A percentile compares a stretch with the other conserved stretches of the same genome.
These are phyloP conservation scores for Plasmodium cynomolgi DNA, from an alignment of 169 alveolate genomes.

Conservation along the genomic window DNA sequence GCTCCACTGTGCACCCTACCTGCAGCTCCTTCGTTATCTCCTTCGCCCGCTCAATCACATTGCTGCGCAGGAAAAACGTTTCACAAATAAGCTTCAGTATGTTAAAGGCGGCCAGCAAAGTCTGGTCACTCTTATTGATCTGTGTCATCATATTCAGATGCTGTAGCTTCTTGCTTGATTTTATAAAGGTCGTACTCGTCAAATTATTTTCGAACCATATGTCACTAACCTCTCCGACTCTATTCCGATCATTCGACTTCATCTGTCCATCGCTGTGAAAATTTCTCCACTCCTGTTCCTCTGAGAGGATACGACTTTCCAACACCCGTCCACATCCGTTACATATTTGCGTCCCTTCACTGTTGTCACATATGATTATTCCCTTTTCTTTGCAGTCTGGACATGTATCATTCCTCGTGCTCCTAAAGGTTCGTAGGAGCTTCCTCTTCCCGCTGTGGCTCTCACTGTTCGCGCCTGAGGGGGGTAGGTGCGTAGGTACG, in stretches of 20 bases:
- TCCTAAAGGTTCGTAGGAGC: slow-evolving; percentile 61
- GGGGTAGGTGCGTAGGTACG: neutral
- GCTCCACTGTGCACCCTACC: slow-evolving; percentile 14
- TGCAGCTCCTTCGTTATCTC: slow-evolving; percentile 87
- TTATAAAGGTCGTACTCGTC: slow-evolving; percentile 89
- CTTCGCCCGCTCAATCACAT: slow-evolving; percentile 88
- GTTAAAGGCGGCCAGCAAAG: slow-evolving; percentile 84
- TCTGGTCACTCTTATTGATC: slow-evolving; percentile 81
- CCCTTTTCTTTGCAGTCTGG: slow-evolving; percentile 86
- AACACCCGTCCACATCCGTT: slow-evolving; percentile 89
- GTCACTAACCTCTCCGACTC: slow-evolving; percentile 92
- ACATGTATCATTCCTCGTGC: slow-evolving; percentile 68
- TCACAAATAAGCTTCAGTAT: slow-evolving; percentile 86
- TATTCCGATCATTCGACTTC: slow-evolving; percentile 84
- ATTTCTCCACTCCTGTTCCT: slow-evolving; percentile 93
- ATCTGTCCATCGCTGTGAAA: slow-evolving; percentile 84
- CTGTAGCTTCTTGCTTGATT: slow-evolving; percentile 86
- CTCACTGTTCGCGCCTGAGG: neutral
- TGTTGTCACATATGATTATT: slow-evolving; percentile 84
- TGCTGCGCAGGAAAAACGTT: slow-evolving; percentile 84
- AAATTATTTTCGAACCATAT: slow-evolving; percentile 89
- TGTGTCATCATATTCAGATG: slow-evolving; percentile 83
- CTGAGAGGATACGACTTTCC: slow-evolving; percentile 87
- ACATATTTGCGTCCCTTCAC: slow-evolving; percentile 91
- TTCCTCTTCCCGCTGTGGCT: slow-evolving; percentile 27